These are phyloP conservation scores for Neurospora hispaniola DNA, from an alignment of 495 filamentous ascomycete species.

Conservation along the genomic window DNA sequence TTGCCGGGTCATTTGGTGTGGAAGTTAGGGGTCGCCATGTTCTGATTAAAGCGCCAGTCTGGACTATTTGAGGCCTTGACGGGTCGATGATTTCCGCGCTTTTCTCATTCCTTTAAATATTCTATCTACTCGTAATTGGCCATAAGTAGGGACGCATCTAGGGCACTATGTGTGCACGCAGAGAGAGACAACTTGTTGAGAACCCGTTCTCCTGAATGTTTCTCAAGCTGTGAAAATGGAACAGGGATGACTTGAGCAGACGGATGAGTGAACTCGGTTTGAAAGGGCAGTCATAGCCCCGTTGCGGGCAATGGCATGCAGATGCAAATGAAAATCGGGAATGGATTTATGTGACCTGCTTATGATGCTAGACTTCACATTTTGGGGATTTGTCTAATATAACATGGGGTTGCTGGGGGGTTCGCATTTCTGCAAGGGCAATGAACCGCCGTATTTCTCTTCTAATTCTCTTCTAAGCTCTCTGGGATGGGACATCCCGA, in stretches of 20 bases:
- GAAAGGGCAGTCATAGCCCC: background rate
- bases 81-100: background rate
- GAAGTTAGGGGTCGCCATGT: conserved; percentile 79
- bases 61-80: conserved; percentile 37
- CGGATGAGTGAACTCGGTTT: background rate
- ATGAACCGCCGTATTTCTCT: background rate
- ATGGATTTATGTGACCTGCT: background rate
- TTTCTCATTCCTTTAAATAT: background rate
- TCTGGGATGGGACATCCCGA: background rate
- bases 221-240: background rate
- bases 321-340: background rate
- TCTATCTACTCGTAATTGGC: background rate
- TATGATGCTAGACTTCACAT: background rate
- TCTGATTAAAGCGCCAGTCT: conserved; percentile 86
- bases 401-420: background rate
- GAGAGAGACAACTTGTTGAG: background rate
- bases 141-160: background rate
- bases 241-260: background rate
- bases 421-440: background rate
- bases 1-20: conserved; percentile 76
- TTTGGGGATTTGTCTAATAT: background rate
- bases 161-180: background rate
- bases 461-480: background rate
- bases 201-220: background rate
- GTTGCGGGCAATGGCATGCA: background rate